Percentiles rank a stretch among this genome's conserved stretches.
Conservation (phyloP, 2,329 filamentous ascomycete species). For the Rugonectria rugulosa region DNA sequence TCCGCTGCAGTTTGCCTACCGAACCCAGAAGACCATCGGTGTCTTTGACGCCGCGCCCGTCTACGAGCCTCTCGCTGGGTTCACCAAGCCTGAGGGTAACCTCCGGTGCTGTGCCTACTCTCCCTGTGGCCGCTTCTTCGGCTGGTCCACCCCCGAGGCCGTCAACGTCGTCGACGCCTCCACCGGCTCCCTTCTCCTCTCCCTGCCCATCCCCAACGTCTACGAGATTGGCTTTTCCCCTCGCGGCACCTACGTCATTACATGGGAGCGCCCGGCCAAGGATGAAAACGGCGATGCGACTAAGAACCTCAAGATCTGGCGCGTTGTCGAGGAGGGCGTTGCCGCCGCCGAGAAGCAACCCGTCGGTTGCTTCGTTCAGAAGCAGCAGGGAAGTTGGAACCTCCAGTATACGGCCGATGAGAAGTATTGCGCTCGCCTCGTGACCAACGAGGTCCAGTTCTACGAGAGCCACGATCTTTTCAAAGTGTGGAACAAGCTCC, state of each 20-base stretch:
- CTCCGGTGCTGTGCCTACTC: slow-evolving; percentile 96
- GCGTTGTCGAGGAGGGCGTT: slow-evolving; percentile 74
- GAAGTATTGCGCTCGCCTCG: slow-evolving; percentile 87
- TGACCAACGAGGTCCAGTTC: slow-evolving; percentile 98
- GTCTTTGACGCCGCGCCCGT: slow-evolving; percentile 89
- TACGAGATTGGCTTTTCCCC: slow-evolving; percentile 97
- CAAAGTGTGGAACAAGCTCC: slow-evolving; percentile 94
- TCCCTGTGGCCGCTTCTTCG: slow-evolving; percentile 93
- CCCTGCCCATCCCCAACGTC: slow-evolving; percentile 81
- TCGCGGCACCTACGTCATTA: slow-evolving; percentile 89
- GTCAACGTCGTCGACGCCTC: slow-evolving; percentile 87
- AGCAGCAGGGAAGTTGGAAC: slow-evolving; percentile 95
- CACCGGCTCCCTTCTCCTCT: slow-evolving; percentile 75
- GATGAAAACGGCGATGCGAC: slow-evolving; percentile 91
- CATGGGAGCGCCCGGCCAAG: slow-evolving; percentile 93
- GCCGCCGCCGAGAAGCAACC: slow-evolving; percentile 72
- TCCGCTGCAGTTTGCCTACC: slow-evolving; percentile 94
- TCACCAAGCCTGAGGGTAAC: slow-evolving; percentile 88
- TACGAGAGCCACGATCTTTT: slow-evolving; percentile 87
- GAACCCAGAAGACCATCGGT: slow-evolving; percentile 96
- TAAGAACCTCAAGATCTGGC: slow-evolving; percentile 98
- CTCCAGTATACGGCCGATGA: slow-evolving; percentile 96
- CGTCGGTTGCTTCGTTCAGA: slow-evolving; percentile 92
- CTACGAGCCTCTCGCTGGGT: slow-evolving; percentile 85
- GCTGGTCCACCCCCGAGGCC: slow-evolving; percentile 88